Evolutionary conservation across 306 rosid species (phyloP).

Genomic region (Crataegus laevigata): DNA sequence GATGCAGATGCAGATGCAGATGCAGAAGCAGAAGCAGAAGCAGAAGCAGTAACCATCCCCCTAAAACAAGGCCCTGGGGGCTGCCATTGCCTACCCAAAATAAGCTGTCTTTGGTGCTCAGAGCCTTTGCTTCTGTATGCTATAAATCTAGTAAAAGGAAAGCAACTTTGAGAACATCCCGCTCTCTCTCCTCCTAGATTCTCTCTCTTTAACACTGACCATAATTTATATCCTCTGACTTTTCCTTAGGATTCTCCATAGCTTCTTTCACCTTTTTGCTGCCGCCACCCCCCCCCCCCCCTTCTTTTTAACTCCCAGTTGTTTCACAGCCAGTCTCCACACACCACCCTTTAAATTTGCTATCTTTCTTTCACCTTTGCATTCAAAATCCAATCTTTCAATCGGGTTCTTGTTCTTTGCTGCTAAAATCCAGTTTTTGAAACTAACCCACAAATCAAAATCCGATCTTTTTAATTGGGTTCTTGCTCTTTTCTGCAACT

Average conservation of each 20-base stretch:
- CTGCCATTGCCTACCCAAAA: neutral
- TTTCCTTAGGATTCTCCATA: neutral
- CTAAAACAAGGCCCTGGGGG: slow-evolving; percentile 4
- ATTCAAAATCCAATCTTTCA: neutral
- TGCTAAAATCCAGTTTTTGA: too few species aligned
- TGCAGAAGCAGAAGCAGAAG: neutral
- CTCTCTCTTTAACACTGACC: slow-evolving; percentile 26
- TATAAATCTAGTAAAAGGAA: slow-evolving; percentile 1
- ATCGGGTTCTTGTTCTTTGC: too few species aligned
- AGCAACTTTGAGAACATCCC: neutral
- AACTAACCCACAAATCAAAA: neutral
- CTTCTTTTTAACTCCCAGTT: neutral
- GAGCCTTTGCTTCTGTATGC: slow-evolving; percentile 5
- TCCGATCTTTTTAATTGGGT: neutral
- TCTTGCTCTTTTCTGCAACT: neutral
- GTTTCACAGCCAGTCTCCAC: neutral
- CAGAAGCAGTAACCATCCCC: neutral
- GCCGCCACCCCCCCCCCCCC: neutral
- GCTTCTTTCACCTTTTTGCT: slow-evolving; percentile 5
- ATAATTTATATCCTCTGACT: slow-evolving; percentile 29
- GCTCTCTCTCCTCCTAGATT: slow-evolving; percentile 2
- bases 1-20: neutral
- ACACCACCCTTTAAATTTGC: neutral
- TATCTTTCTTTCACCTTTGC: neutral
- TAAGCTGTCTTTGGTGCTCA: neutral